Conservation (phyloP, 805 yeast genomes). For the Barnettozyma pratensis region DNA sequence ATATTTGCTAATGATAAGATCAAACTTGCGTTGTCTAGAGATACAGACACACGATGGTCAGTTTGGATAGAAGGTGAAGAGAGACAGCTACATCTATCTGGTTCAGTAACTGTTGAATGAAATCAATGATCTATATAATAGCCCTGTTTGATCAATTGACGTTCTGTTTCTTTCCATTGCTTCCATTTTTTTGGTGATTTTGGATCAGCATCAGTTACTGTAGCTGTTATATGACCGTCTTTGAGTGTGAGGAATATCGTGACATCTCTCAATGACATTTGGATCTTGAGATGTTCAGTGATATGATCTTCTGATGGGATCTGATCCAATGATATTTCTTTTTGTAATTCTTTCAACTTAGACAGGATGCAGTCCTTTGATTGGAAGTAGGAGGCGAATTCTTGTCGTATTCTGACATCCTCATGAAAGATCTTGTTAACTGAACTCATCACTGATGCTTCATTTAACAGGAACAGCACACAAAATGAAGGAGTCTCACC, state of each 20-base stretch:
- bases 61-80: constrained; percentile 20
- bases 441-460: background rate
- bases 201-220: constrained; percentile 48
- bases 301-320: constrained; percentile 5
- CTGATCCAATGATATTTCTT: background rate
- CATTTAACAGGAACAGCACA: constrained; percentile 34
- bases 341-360: constrained; percentile 22
- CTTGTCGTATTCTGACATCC: background rate
- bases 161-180: constrained; percentile 44
- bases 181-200: constrained; percentile 41
- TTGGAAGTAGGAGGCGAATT: constrained; percentile 20
- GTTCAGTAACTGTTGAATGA: constrained; percentile 9
- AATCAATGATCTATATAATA: constrained; percentile 18
- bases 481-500: constrained; percentile 36
- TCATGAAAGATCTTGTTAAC: constrained; percentile 1
- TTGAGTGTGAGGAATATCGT: constrained; percentile 29
- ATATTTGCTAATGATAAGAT: constrained; percentile 33
- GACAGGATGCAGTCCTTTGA: constrained; percentile 19
- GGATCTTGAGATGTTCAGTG: constrained; percentile 19
- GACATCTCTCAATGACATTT: constrained; percentile 36
- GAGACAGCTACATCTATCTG: constrained; percentile 11
- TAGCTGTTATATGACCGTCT: background rate
- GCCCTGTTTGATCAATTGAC: constrained; percentile 15
- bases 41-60: constrained; percentile 3
- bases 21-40: constrained; percentile 17